These are phyloP conservation scores for Ammopiptanthus mongolicus DNA, from an alignment of 306 rosid species.

Conservation along the genomic window DNA sequence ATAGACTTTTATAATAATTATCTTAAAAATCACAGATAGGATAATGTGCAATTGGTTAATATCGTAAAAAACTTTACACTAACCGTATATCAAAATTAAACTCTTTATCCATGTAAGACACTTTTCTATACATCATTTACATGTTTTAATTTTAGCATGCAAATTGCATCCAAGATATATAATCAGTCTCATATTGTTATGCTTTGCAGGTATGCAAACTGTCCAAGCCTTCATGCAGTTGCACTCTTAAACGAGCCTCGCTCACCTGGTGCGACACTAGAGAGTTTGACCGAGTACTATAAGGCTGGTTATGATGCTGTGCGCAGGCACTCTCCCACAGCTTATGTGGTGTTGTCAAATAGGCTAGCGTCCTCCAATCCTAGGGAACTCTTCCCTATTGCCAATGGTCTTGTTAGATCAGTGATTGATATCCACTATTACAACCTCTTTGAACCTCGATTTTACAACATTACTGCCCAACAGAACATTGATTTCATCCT, in stretches of 20 bases:
- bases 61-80: too few species aligned
- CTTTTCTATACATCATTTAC: background rate
- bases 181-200: background rate
- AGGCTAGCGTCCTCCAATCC: constrained; percentile 42
- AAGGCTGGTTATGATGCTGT: constrained; percentile 56
- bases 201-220: constrained; percentile 47
- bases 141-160: background rate
- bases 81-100: too few species aligned
- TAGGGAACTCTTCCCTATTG: constrained; percentile 52
- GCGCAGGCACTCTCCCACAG: constrained; percentile 45
- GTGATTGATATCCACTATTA: constrained; percentile 78
- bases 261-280: constrained; percentile 48
- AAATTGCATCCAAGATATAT: background rate
- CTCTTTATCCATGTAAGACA: background rate
- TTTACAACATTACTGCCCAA: constrained; percentile 39
- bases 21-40: too few species aligned
- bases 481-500: constrained; percentile 55
- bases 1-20: too few species aligned
- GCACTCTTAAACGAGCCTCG: constrained; percentile 77
- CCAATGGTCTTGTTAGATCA: constrained; percentile 31
- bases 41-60: too few species aligned
- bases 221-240: constrained; percentile 55
- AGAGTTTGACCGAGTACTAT: constrained; percentile 48
- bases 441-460: constrained; percentile 36
- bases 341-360: constrained; percentile 55